Conservation (phyloP, 1,284 basidiomycete genomes). For the Marasmius sp. region DNA sequence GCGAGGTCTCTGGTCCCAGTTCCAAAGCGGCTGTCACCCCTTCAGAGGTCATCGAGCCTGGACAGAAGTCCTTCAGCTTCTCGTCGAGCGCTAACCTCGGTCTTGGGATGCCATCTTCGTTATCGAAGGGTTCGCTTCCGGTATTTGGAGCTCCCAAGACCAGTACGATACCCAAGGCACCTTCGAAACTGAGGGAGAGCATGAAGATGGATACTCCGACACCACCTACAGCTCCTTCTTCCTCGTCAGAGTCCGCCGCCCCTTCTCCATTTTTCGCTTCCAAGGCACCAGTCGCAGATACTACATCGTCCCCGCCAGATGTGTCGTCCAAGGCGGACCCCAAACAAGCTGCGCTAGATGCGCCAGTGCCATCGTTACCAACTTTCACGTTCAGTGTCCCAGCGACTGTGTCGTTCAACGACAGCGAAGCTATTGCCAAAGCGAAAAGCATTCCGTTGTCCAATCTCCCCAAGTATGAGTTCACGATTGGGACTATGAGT, state of each 20-base stretch:
- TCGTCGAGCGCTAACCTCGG: background rate
- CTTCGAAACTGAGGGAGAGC: conserved; percentile 70
- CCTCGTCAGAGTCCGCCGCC: background rate
- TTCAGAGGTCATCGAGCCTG: conserved; percentile 11
- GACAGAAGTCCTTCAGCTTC: background rate
- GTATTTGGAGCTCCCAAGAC: conserved; percentile 29
- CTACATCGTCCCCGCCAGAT: conserved; percentile 17
- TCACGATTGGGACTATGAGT: background rate
- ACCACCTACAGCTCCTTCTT: conserved; percentile 14
- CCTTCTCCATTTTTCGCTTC: conserved; percentile 2
- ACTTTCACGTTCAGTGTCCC: conserved; percentile 24
- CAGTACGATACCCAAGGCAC: conserved; percentile 58
- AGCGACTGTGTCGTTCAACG: conserved; percentile 26
- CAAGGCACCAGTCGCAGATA: conserved; percentile 9
- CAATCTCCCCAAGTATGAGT: conserved; percentile 11
- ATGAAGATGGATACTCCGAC: conserved; percentile 43
- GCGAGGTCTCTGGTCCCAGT: conserved; percentile 32
- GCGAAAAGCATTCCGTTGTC: conserved; percentile 24
- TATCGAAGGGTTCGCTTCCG: background rate
- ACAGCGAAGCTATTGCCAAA: conserved; percentile 27
- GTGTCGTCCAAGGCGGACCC: conserved; percentile 17
- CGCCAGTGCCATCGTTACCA: conserved; percentile 27
- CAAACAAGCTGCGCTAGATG: conserved; percentile 31
- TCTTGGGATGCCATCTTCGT: background rate
- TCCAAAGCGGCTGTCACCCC: conserved; percentile 14